Base-by-base conservation (phyloP, 768 basidiomycete genomes). In the Coprinopsis sp. region DNA sequence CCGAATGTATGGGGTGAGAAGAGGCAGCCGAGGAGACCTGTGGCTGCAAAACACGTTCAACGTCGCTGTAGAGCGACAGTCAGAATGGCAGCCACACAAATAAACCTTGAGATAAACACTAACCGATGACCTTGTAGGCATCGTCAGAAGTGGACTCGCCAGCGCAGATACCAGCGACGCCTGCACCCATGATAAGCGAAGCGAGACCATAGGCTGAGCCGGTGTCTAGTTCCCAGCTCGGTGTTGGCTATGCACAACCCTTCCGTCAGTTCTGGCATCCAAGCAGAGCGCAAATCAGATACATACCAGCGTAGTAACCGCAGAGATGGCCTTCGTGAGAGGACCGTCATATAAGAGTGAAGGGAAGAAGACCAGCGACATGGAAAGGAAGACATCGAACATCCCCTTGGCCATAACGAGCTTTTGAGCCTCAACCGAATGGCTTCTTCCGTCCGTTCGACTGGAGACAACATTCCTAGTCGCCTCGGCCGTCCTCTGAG, bases 81-180 rank as follows among this genome's bases (percentile, higher is more conserved):
- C 8, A 37, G 25, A 14, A 14, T 21, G 14, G 34, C 8, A 37
- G 34, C 7, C 11, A 24, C 5, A 33, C 14, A 14, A 6, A 37
- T 11, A 18, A 28, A 42, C 16, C 19, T 24, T 30, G 38, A 10
- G 30, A 23, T 4, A 24, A 18, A n/a, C n/a, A 53, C 56, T 19
- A 42, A 58, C 60, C 60, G n/a, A 61, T 46, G n/a, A 49, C 49
- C 36, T 58, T 54, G 41, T 58, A 56, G 6, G 56, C 58, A 21
- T 55, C 54, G 19, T 58, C 49, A 10, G 55, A 53, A 29, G 49
- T 41, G 28, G 54, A 54, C 40, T 54, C 49, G 3, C 53, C 55
- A 36, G 59, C 59, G n/a, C 52, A 54, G 30, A 61, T 51, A 16
- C 47, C 58, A 5, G 58, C 60, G 19, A 54, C 41, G 6, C 51